Evolutionary conservation across 331 rosid species (phyloP).

Genomic region (Quercus lobata): DNA sequence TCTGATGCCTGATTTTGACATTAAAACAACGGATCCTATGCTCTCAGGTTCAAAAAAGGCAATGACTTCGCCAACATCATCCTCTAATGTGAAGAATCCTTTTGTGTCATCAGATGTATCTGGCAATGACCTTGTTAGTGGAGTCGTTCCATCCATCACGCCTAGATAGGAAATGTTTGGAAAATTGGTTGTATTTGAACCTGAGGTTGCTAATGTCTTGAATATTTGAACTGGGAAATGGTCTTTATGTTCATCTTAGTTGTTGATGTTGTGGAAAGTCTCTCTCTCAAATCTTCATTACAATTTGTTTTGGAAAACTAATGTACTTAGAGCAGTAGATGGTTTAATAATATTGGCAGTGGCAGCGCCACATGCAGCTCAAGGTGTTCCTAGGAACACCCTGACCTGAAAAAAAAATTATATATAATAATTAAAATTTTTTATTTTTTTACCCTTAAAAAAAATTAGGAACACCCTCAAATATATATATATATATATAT

Average conservation of each 20-base stretch:
- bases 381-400: too few species aligned
- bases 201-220: background rate
- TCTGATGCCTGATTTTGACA: constrained; percentile 50
- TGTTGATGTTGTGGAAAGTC: background rate
- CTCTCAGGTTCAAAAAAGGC: constrained; percentile 36
- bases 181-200: background rate
- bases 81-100: constrained; percentile 38
- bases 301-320: background rate
- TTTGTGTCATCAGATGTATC: constrained; percentile 62
- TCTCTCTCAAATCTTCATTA: background rate
- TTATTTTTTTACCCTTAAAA: too few species aligned
- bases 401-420: too few species aligned
- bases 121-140: constrained; percentile 83
- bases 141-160: constrained; percentile 68
- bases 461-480: too few species aligned
- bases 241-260: background rate
- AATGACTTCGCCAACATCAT: constrained; percentile 52
- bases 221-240: background rate
- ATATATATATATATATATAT: too few species aligned
- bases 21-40: constrained; percentile 22
- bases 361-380: too few species aligned
- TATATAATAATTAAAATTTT: too few species aligned
- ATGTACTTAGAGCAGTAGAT: too few species aligned
- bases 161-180: constrained; percentile 52
- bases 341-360: background rate